phyloP scores from a whole-genome alignment of 768 basidiomycete species.

The Mycena rosella region DNA sequence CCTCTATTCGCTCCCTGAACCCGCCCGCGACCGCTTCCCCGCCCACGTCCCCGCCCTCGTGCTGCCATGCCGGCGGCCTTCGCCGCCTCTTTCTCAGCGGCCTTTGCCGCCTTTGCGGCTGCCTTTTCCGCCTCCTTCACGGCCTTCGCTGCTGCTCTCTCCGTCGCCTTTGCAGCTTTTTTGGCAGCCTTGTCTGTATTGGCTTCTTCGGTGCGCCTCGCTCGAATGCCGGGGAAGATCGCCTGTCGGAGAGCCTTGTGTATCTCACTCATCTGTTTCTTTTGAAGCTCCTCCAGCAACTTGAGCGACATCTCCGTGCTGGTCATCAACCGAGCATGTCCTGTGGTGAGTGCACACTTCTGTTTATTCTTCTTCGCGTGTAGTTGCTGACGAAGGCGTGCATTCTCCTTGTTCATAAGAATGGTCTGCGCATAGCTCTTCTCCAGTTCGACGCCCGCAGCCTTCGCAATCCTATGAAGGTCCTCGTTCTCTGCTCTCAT shows the following conservation, averaged over 20 bases:
- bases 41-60: neutral
- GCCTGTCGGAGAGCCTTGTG: constrained; percentile 10
- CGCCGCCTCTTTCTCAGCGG: too few species aligned
- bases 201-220: neutral
- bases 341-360: constrained; percentile 9
- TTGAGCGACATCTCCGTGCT: neutral
- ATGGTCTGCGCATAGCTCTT: too few species aligned
- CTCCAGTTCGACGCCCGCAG: constrained; percentile 9
- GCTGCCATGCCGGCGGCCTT: neutral
- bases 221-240: neutral
- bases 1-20: neutral
- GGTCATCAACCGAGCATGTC: constrained; percentile 13
- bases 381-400: constrained; percentile 1
- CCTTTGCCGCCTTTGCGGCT: too few species aligned
- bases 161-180: neutral
- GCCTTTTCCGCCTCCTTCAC: too few species aligned
- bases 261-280: constrained; percentile 7
- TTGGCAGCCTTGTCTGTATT: neutral
- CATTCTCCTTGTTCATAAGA: constrained; percentile 12
- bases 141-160: neutral
- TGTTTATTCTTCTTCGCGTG: constrained; percentile 15
- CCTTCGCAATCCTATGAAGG: neutral
- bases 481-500: constrained; percentile 13
- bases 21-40: neutral
- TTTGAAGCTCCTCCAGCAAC: constrained; percentile 5